Evolutionary conservation across 768 basidiomycete species (phyloP), one percentile per base, ranked within the genome.

Genomic region (Boletus coccyginus): DNA sequence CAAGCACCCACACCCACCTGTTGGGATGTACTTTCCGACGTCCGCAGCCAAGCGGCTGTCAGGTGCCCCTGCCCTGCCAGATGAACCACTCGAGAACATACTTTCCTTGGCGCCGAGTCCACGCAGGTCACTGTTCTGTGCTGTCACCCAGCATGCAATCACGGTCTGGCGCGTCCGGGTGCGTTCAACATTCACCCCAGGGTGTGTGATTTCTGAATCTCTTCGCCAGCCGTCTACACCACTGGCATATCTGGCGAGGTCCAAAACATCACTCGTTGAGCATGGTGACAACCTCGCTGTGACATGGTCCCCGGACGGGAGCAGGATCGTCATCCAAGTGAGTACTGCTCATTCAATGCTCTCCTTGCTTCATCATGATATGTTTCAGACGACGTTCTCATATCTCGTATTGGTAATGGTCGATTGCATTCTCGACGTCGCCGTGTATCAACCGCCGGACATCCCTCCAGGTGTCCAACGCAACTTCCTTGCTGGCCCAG

Each of bases 101-200:
- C 70, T 93, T 43, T 75, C 74, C 16, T 67, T 91, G 52, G 73
- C 77, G 27, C 77, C 88, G 7, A 91, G 86, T 65, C 86, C 87
- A 21, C 80, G 85, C 61, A 92, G 82, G 72, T 84, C 84, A n/a
- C 77, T 92, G 29, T 93, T 93, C 70, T 87, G 87, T 67, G 79
- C 84, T 14, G 74, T 93, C 50, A 87, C 90, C n/a, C 80, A 77
- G 60, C 82, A 76, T 65, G 81, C 83, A n/a, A 72, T 94, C 47
- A 78, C 87, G 1, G 79, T 92, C 51, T 94, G 92, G 92, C 83
- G 87, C 63, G 86, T 90, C 55, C 80, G 92, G 70, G 92, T 90
- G 66, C 62, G 85, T 79, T 57, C 29, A 21, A 51, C 33, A 29
- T 44, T 29, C 45, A 52, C 33, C 43, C 40, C 32, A 39, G 47